Evolutionary conservation across 2,329 filamentous ascomycete species (phyloP).

Genomic region (Penicillium sp.): DNA sequence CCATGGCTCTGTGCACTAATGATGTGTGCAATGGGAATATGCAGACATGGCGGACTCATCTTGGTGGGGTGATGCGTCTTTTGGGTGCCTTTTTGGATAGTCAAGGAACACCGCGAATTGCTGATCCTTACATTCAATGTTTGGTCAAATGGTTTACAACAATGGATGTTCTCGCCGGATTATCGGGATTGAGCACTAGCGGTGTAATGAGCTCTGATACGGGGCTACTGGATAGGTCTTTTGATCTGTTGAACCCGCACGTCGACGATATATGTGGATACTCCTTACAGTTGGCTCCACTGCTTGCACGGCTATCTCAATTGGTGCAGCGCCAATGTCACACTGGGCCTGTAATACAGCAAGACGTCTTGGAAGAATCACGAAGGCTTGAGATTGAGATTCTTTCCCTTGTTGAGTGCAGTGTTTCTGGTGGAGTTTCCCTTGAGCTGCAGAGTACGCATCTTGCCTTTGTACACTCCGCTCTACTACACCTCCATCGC

Average conservation of each 20-base stretch:
- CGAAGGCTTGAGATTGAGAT: conserved; percentile 14
- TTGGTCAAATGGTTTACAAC: conserved; percentile 33
- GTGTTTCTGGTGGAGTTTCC: conserved; percentile 1
- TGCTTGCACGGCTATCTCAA: conserved; percentile 23
- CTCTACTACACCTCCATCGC: conserved; percentile 30
- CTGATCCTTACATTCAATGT: conserved; percentile 19
- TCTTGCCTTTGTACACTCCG: conserved; percentile 27
- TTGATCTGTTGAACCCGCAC: neutral
- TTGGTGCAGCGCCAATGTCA: conserved; percentile 13
- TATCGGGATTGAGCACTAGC: conserved; percentile 21
- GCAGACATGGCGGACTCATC: conserved; percentile 27
- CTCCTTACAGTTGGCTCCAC: conserved; percentile 27
- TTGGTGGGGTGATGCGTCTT: conserved; percentile 27
- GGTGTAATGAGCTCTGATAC: conserved; percentile 9
- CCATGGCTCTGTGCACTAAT: conserved; percentile 33
- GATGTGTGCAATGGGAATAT: conserved; percentile 36
- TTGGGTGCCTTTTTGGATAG: conserved; percentile 19
- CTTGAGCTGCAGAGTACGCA: conserved; percentile 24
- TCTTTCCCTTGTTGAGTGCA: conserved; percentile 7
- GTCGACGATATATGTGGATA: conserved; percentile 34
- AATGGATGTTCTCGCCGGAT: conserved; percentile 27
- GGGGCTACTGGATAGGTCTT: conserved; percentile 9
- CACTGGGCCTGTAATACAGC: neutral
- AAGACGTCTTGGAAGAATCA: neutral
- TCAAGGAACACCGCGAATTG: conserved; percentile 1